phyloP scores from a whole-genome alignment of 305 asterid species.

The Caryopteris hybrid region DNA sequence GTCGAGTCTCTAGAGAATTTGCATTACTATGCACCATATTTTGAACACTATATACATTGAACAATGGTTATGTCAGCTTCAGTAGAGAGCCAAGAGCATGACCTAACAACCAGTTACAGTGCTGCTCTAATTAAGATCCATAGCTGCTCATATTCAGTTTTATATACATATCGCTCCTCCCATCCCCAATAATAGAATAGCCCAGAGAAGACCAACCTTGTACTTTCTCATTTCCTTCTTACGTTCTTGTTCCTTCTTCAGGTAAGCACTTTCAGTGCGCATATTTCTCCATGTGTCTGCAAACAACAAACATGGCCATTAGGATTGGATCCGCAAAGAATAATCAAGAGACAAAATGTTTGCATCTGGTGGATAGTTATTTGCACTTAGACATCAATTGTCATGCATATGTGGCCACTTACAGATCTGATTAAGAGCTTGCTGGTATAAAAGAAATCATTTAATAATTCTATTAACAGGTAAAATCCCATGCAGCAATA shows the following conservation, averaged over 20 bases:
- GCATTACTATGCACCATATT: background rate
- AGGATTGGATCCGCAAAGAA: slow-evolving; percentile 15
- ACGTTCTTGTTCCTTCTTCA: slow-evolving; percentile 57
- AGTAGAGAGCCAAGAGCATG: slow-evolving; percentile 6
- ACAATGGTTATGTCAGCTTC: slow-evolving; percentile 3
- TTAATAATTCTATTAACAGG: background rate
- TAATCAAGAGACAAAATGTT: slow-evolving; percentile 10
- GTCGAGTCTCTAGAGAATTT: background rate
- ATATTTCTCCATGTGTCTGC: slow-evolving; percentile 41
- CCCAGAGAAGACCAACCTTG: slow-evolving; percentile 54
- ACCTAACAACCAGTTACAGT: background rate
- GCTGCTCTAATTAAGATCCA: background rate
- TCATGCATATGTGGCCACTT: slow-evolving; percentile 3
- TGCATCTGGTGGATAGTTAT: slow-evolving; percentile 7
- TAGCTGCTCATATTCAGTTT: slow-evolving; percentile 7
- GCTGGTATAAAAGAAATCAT: background rate
- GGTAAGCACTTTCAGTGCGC: slow-evolving; percentile 56
- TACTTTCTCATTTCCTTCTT: slow-evolving; percentile 63
- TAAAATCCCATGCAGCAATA: slow-evolving; percentile 7
- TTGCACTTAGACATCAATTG: slow-evolving; percentile 6
- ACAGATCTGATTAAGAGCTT: slow-evolving; percentile 7
- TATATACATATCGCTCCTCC: slow-evolving; percentile 8
- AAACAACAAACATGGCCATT: slow-evolving; percentile 19
- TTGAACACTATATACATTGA: background rate
- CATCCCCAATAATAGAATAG: slow-evolving; percentile 13